phyloP scores from a whole-genome alignment of 179 eudicot genomes.

The Pouteria campechiana region DNA sequence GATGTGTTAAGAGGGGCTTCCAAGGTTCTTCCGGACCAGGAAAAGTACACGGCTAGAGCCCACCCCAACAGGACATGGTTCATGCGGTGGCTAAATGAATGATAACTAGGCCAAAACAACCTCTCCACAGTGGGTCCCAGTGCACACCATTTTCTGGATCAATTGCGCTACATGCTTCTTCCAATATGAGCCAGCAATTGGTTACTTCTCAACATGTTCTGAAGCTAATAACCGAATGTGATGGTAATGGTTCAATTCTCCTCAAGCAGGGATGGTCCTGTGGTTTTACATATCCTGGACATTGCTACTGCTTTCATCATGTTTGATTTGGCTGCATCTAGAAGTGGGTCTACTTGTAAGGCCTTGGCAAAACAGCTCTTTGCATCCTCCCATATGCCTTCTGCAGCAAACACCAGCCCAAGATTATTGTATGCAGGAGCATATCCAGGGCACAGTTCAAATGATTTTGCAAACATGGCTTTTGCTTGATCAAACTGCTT shows the following conservation, averaged over 20 bases:
- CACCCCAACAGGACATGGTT: too few relatives aligned
- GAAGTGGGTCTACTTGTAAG: slow-evolving; percentile 60
- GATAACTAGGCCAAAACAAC: too few relatives aligned
- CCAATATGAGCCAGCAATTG: too few relatives aligned
- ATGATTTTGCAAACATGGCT: slow-evolving; percentile 85
- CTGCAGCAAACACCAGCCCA: slow-evolving; percentile 91
- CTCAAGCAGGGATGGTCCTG: slow-evolving; percentile 8
- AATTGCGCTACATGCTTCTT: too few relatives aligned
- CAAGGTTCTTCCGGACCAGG: too few relatives aligned
- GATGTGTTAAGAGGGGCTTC: too few relatives aligned
- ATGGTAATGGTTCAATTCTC: slow-evolving; percentile 6
- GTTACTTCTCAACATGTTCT: too few relatives aligned
- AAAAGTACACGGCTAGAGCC: too few relatives aligned
- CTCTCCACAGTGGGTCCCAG: too few relatives aligned
- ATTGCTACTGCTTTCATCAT: slow-evolving; percentile 59
- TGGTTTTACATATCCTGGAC: slow-evolving; percentile 33
- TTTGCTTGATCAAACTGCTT: slow-evolving; percentile 59
- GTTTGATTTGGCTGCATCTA: slow-evolving; percentile 96
- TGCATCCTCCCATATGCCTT: slow-evolving; percentile 79
- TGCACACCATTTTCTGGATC: too few relatives aligned
- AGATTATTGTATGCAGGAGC: slow-evolving; percentile 96
- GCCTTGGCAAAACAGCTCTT: slow-evolving; percentile 90
- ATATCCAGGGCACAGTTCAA: slow-evolving; percentile 78
- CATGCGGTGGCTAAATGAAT: too few relatives aligned
- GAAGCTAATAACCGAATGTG: too few relatives aligned